Evolutionary conservation across 2,329 filamentous ascomycete species (phyloP), one percentile per base, ranked within the genome.

Genomic region (Coniella vitis): DNA sequence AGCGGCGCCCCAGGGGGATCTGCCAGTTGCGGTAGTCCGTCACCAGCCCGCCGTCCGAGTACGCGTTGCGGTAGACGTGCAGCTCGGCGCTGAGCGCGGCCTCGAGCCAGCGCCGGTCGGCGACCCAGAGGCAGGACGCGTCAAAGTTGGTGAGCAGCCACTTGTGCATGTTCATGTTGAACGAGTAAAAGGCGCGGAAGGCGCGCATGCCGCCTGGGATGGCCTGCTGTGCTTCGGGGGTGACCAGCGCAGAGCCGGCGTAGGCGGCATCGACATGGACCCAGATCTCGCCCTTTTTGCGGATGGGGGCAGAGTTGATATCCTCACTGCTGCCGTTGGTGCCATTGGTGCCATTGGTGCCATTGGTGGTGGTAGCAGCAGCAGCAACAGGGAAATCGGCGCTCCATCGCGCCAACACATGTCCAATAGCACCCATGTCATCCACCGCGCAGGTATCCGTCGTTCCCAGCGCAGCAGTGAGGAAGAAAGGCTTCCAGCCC

Each of bases 1-100:
- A 97, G 14, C 91, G 77, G 3, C 91, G 76, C 8, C 91, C 91
- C 0, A 97, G 81, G 0, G 91, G 90, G 60, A 97, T 94, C 69
- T 95, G 90, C 91, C 91, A 97, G 73, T 97, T 90, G 40, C 91
- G 81, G 71, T 95, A 96, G 67, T 97, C 91, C 20, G 89, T 95
- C 1, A 96, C 91, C 2, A 91, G 76, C 0, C 89, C 90, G 34
- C 77, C 79, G 58, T 93, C 88, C 3, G 85, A 87, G 69, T 84
- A 89, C 4, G 80, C 71, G 67, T 96, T 96, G 55, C 83, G 77
- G 56, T 63, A 65, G 48, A 65, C 62, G 57, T 63, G 68, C 22
- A 96, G 79, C 70, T 95, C 96, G 4, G 84, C 77, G 0, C 87
- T 83, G 37, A 95, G 76, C 0, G 90, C 86, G 53, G 84, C 76